Conservation (phyloP, 306 rosid genomes). For the Pachyrhizus erosus region DNA sequence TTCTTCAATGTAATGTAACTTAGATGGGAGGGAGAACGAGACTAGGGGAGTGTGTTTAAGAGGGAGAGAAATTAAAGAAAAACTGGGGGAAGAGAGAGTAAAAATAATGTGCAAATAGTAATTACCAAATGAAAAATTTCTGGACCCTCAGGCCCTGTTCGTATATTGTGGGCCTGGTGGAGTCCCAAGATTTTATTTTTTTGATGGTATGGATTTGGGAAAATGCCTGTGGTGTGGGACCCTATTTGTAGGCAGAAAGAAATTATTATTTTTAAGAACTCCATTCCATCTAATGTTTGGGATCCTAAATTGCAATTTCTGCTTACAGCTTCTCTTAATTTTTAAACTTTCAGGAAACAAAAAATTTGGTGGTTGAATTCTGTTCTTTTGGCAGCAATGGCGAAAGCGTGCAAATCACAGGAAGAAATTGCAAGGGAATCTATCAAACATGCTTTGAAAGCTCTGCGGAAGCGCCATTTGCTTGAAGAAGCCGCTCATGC, state of each 20-base stretch:
- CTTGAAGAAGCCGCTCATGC: constrained; percentile 97
- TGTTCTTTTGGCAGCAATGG: constrained; percentile 33
- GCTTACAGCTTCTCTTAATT: background rate
- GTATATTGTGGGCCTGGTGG: background rate
- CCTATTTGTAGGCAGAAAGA: background rate
- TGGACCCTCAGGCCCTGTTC: too few relatives aligned
- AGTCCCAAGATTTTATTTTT: background rate
- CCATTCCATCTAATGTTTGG: background rate
- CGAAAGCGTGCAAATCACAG: constrained; percentile 52
- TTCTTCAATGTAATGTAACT: background rate
- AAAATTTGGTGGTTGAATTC: constrained; percentile 18
- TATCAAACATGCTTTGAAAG: constrained; percentile 79
- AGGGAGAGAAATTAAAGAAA: background rate
- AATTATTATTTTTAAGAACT: background rate
- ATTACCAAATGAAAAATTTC: too few relatives aligned
- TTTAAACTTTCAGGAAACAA: background rate
- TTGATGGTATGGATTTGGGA: background rate
- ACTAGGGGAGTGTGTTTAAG: too few relatives aligned
- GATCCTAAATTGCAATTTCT: constrained; percentile 24
- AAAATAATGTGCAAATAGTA: background rate
- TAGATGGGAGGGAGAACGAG: too few relatives aligned
- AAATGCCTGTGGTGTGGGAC: background rate
- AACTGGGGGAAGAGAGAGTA: background rate
- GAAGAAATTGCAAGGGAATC: constrained; percentile 70
- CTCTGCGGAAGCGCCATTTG: constrained; percentile 88